Percentiles rank a stretch among this genome's conserved stretches.
These are phyloP conservation scores for Hyphodiscus sp. DNA, from an alignment of 2,329 filamentous ascomycete genomes.

Conservation along the genomic window DNA sequence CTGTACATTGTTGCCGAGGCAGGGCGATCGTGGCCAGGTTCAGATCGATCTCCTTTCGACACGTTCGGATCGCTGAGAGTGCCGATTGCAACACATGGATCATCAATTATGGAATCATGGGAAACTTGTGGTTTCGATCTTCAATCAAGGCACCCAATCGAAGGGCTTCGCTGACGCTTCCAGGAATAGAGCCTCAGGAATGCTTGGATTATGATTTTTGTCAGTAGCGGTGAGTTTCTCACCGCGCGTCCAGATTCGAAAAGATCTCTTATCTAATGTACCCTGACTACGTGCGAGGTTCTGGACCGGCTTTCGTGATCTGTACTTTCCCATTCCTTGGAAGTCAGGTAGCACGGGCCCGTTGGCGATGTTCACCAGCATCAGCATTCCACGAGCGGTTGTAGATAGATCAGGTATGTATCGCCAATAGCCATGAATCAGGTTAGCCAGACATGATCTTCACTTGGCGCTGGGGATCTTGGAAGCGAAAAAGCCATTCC, in stretches of 20 bases:
- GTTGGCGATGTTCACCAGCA: background rate
- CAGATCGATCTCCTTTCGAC: too few species aligned
- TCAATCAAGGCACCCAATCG: too few species aligned
- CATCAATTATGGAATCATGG: too few species aligned
- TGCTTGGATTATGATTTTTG: too few species aligned
- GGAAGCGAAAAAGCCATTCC: background rate
- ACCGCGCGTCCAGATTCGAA: background rate
- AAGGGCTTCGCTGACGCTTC: too few species aligned
- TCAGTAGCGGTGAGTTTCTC: too few species aligned
- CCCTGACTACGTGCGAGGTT: background rate
- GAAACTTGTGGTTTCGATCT: too few species aligned
- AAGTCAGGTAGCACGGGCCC: background rate
- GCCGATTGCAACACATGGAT: too few species aligned
- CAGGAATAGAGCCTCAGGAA: too few species aligned
- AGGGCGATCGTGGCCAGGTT: too few species aligned
- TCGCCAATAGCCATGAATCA: background rate
- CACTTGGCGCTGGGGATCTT: background rate
- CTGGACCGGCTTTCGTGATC: background rate
- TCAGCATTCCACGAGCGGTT: background rate
- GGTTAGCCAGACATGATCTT: background rate
- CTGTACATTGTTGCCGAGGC: too few species aligned
- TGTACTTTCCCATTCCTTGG: background rate
- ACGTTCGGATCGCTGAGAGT: too few species aligned
- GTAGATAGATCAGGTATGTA: background rate
- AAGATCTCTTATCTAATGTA: background rate